Evolutionary conservation across 371 early-diverging fungal genomes (phyloP), one percentile per base, ranked within the genome.

Genomic region (Blakeslea trispora): DNA sequence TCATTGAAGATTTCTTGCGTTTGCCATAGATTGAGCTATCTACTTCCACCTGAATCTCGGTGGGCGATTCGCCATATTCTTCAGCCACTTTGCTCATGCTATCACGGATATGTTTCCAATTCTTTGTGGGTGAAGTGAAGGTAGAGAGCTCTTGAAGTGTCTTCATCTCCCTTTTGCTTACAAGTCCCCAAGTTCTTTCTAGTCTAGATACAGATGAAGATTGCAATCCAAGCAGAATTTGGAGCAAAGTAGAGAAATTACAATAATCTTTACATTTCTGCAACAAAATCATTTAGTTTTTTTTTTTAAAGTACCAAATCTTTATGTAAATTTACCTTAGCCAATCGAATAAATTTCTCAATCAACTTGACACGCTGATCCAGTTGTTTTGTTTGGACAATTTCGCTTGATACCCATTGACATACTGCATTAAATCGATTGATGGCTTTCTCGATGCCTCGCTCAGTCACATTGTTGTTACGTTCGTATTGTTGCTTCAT

Each of bases 311-410:
- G n/a, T n/a, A n/a, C 4, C 15, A 6, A 1, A 39, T 17, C 6
- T 39, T 17, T 28, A 13, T 23, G 18, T 3, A 1, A 10, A 44
- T 56, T 53, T 74, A 82, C 85, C 66, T 83, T 82, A 2, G 89
- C 90, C 18, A 91, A 66, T 24, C 87, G 81, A 51, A 91, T 91
- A 37, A 87, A 83, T 56, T 85, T 87, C 61, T 90, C 90, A 14
- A 90, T 75, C 10, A 89, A 75, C 19, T 68, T 74, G n/a, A 74
- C 88, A 17, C 90, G 75, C 40, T 75, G 65, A 7, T 85, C 81
- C 24, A 82, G 22, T 14, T 74, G 66, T 1, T 61, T 72, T 9
- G 85, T 79, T 40, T 75, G 68, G 15, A 89, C 72, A 41, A 91
- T 83, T 57, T 87, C 87, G 22, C 86, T 81, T 2, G 85, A 77